Evolutionary conservation across 208 protist species (phyloP).

Genomic region (Zelonia costaricensis): DNA sequence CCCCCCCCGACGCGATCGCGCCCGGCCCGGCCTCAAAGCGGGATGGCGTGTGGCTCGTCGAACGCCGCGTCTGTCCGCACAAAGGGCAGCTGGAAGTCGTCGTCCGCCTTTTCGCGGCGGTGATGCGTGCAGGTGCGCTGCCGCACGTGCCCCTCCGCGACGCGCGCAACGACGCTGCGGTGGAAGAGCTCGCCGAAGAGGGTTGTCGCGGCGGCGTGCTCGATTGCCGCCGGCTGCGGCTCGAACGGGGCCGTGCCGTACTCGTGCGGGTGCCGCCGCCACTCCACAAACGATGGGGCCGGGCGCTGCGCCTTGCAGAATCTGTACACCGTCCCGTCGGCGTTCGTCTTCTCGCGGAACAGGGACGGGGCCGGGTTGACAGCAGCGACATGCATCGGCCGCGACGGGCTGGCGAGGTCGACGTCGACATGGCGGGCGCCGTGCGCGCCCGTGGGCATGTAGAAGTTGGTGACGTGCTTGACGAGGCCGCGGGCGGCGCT

Average conservation of each 20-base stretch:
- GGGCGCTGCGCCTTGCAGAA: slow-evolving; percentile 61
- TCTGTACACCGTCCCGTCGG: slow-evolving; percentile 54
- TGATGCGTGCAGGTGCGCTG: slow-evolving; percentile 20
- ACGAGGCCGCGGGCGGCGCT: slow-evolving; percentile 32
- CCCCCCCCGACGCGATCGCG: neutral
- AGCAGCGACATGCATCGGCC: slow-evolving; percentile 15
- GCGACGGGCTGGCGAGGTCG: slow-evolving; percentile 22
- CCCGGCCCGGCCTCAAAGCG: neutral
- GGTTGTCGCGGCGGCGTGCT: slow-evolving; percentile 6
- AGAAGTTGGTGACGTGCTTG: slow-evolving; percentile 59
- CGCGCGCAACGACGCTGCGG: slow-evolving; percentile 20
- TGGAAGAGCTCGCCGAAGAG: slow-evolving; percentile 55
- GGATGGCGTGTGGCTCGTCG: slow-evolving; percentile 35
- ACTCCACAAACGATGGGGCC: slow-evolving; percentile 46
- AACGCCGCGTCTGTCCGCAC: slow-evolving; percentile 33
- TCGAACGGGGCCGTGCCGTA: slow-evolving; percentile 27
- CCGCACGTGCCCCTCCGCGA: slow-evolving; percentile 29
- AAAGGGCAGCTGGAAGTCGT: slow-evolving; percentile 50
- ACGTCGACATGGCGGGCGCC: slow-evolving; percentile 3
- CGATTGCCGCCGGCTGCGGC: slow-evolving; percentile 10
- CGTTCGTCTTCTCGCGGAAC: slow-evolving; percentile 48
- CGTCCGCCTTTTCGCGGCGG: neutral
- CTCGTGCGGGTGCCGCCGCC: slow-evolving; percentile 38
- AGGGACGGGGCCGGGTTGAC: slow-evolving; percentile 35
- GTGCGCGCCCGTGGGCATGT: slow-evolving; percentile 40